Conservation (phyloP, 2,329 filamentous ascomycete species). For the Ophiocordyceps sinensis region DNA sequence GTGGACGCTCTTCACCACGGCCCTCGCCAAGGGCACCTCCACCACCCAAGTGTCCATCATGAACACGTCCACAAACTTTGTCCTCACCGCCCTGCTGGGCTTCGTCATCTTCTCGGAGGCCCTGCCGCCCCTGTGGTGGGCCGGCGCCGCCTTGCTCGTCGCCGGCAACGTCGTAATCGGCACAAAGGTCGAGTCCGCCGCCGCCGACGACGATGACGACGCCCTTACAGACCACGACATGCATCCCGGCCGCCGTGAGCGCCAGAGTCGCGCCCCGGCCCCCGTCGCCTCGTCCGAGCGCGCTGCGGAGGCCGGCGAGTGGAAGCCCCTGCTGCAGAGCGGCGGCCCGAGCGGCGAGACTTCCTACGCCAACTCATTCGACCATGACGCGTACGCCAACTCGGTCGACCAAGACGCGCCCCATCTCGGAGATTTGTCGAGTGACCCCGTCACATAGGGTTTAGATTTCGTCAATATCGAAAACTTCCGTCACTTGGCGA, state of each 20-base stretch:
- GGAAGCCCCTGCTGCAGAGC: slow-evolving; percentile 12
- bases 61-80: slow-evolving; percentile 71
- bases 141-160: slow-evolving; percentile 56
- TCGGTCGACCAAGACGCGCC: slow-evolving; percentile 14
- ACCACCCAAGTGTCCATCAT: slow-evolving; percentile 71
- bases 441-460: slow-evolving; percentile 4
- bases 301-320: slow-evolving; percentile 12
- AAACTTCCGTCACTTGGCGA: background rate
- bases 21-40: slow-evolving; percentile 57
- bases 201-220: slow-evolving; percentile 2
- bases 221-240: background rate
- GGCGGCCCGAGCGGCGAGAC: background rate
- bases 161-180: slow-evolving; percentile 69
- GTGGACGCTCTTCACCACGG: slow-evolving; percentile 73
- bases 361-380: slow-evolving; percentile 5
- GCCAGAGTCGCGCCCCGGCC: too few relatives aligned
- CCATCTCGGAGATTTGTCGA: slow-evolving; percentile 15
- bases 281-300: background rate
- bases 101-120: slow-evolving; percentile 56
- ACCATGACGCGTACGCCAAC: slow-evolving; percentile 12
- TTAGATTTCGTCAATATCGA: background rate
- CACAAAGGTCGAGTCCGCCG: slow-evolving; percentile 41
- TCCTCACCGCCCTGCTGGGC: slow-evolving; percentile 61
- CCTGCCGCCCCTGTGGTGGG: slow-evolving; percentile 62
- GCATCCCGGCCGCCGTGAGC: too few relatives aligned